A percentile compares a stretch with the other conserved stretches of the same genome.
These are phyloP conservation scores for Candida morakotiae DNA, from an alignment of 805 yeast genomes.

Conservation along the genomic window DNA sequence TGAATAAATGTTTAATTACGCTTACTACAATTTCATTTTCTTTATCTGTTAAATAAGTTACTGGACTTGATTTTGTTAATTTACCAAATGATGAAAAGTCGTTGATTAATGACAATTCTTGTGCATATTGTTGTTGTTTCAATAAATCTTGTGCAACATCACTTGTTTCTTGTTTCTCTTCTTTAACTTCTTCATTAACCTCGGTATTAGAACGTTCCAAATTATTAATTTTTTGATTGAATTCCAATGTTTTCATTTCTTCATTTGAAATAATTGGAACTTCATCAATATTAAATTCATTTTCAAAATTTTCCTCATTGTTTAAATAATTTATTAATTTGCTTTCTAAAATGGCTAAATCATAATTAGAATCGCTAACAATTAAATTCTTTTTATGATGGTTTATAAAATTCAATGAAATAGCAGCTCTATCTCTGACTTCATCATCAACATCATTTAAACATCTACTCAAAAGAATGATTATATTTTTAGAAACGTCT, in stretches of 20 bases:
- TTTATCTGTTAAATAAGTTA: conserved; percentile 73
- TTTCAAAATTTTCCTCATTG: conserved; percentile 42
- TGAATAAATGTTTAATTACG: conserved; percentile 77
- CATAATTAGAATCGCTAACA: conserved; percentile 64
- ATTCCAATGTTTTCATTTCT: conserved; percentile 63
- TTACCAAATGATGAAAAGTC: conserved; percentile 73
- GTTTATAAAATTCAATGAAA: conserved; percentile 66
- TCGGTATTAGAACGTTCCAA: conserved; percentile 25
- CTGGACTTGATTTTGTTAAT: conserved; percentile 65
- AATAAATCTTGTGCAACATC: conserved; percentile 26
- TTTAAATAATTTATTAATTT: conserved; percentile 71
- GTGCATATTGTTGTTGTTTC: conserved; percentile 62
- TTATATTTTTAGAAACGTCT: conserved; percentile 62
- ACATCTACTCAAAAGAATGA: conserved; percentile 75
- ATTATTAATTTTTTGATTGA: conserved; percentile 46
- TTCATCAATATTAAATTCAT: conserved; percentile 66
- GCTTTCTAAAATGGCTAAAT: conserved; percentile 73
- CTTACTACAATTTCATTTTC: conserved; percentile 91
- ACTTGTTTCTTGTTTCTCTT: conserved; percentile 10
- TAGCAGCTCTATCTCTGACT: conserved; percentile 95
- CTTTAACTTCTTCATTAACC: conserved; percentile 1
- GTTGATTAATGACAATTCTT: conserved; percentile 65
- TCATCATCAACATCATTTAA: conserved; percentile 90
- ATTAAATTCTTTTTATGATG: conserved; percentile 43
- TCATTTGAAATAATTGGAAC: conserved; percentile 67